Evolutionary conservation across 176 grass and related monocot genomes (phyloP), one percentile per base, ranked within the genome.

Genomic region (Phyllostachys edulis): DNA sequence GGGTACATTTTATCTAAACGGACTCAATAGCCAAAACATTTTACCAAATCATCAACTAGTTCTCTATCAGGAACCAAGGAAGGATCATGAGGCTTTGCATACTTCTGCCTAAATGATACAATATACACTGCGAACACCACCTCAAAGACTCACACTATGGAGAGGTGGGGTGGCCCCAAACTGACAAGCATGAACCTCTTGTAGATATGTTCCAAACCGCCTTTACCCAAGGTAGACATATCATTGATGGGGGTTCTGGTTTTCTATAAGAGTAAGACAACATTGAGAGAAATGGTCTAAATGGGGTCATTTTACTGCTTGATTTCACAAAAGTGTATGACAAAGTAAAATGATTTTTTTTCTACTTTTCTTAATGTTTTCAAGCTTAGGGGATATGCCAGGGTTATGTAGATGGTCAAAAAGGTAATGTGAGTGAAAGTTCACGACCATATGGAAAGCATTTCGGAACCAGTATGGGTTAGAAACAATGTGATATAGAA

Each of bases 21-120:
- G 7, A 65, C 67, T 65, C 44, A 17, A 64, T 24, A 8, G 17
- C 8, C 6, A 51, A 32, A 62, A 83, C 34, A 68, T 40, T 32
- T 24, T 60, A 24, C 57, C 57, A 60, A 82, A 88, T 17, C 4
- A 59, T 57, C 1, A 14, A 11, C 15, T 63, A 42, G 76, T 73
- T 46, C 46, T 84, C 12, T 20, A 64, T 78, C 21, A 65, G 9
- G 18, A 39, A 26, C 18, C 21, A 18, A 82, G 1, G 50, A 13
- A 78, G 75, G 39, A 46, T 71, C 8, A 44, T 16, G 20, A 47
- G 61, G 46, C 59, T 84, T 79, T 66, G 21, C 27, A 66, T 39
- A 21, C 29, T 76, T 87, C 40, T 61, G 32, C 63, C 39, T 69
- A 62, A 82, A 60, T 27, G 13, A 79, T 36, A 50, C 51, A 9